phyloP scores from a whole-genome alignment of 495 filamentous ascomycete species.

The Clavariopsis aquatica region DNA sequence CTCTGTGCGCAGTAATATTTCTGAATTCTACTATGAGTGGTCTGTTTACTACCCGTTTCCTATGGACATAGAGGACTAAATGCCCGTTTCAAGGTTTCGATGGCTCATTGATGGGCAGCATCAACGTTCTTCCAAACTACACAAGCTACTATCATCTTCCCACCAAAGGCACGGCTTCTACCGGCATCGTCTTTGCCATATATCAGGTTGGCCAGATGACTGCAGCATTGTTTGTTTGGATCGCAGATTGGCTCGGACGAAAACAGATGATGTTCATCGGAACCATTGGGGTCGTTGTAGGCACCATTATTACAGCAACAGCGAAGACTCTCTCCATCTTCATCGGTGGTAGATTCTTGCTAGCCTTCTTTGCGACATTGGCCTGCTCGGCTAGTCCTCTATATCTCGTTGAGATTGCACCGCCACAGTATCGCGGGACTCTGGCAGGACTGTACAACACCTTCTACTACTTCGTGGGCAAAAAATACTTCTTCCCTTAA shows the following conservation, averaged over 20 bases:
- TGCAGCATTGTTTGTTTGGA: conserved; percentile 33
- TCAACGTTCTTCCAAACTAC: conserved; percentile 32
- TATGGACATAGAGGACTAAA: not conserved
- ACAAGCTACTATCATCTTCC: conserved; percentile 33
- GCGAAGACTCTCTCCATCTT: conserved; percentile 27
- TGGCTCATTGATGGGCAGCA: conserved; percentile 31
- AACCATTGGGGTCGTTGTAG: conserved; percentile 21
- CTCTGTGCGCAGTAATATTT: conserved; percentile 20
- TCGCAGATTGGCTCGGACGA: conserved; percentile 31
- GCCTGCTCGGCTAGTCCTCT: conserved; percentile 25
- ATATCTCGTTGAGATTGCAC: conserved; percentile 33
- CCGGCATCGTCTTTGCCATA: conserved; percentile 35
- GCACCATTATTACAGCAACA: conserved; percentile 30
- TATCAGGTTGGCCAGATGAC: conserved; percentile 34
- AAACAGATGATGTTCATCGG: conserved; percentile 30
- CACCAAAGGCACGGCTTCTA: conserved; percentile 20
- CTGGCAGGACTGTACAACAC: conserved; percentile 39
- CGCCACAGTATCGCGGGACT: conserved; percentile 34
- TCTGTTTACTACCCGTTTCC: not conserved
- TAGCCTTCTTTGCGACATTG: conserved; percentile 28
- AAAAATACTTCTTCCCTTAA: not conserved
- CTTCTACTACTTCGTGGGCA: conserved; percentile 33
- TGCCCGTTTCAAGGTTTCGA: conserved; percentile 20
- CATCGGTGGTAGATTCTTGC: conserved; percentile 31
- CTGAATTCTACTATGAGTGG: conserved; percentile 32